A percentile compares a stretch with the other conserved stretches of the same genome.
Evolutionary conservation across 225 moss, liverwort and hornwort genomes (phyloP).

Genomic region (Thuidium tamariscinum): DNA sequence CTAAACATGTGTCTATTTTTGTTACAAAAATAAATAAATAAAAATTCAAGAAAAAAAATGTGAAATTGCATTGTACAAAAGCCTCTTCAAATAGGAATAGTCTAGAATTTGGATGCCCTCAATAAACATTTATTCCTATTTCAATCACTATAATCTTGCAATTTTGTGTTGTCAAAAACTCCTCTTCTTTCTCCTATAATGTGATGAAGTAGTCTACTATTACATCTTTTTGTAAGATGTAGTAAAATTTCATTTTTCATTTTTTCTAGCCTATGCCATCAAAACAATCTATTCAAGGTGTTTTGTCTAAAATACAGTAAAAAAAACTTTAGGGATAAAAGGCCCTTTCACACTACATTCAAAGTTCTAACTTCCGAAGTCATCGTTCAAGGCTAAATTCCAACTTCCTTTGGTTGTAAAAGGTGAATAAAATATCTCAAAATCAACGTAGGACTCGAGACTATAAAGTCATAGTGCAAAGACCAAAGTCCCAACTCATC

Average conservation of each 20-base stretch:
- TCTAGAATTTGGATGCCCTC: accelerated
- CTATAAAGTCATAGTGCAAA: neutral
- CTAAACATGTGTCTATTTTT: neutral
- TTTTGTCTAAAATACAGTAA: no score
- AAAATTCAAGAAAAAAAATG: neutral
- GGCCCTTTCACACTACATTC: neutral
- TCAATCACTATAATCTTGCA: neutral
- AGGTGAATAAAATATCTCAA: neutral
- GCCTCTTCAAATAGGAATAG: accelerated
- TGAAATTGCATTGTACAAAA: neutral
- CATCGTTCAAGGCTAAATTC: neutral
- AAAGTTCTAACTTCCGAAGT: neutral
- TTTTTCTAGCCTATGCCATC: neutral
- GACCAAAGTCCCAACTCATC: neutral
- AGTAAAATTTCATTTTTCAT: neutral
- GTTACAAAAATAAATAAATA: neutral
- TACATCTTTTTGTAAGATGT: neutral
- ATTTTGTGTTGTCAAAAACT: no score
- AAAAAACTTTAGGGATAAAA: no score
- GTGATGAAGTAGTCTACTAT: no score
- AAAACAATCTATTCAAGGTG: no score
- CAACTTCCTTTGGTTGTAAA: neutral
- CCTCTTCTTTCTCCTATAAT: no score
- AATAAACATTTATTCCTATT: accelerated
- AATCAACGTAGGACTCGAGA: neutral